Evolutionary conservation across 805 yeast genomes (phyloP).

Genomic region (Cyberlindnera misumaiensis): DNA sequence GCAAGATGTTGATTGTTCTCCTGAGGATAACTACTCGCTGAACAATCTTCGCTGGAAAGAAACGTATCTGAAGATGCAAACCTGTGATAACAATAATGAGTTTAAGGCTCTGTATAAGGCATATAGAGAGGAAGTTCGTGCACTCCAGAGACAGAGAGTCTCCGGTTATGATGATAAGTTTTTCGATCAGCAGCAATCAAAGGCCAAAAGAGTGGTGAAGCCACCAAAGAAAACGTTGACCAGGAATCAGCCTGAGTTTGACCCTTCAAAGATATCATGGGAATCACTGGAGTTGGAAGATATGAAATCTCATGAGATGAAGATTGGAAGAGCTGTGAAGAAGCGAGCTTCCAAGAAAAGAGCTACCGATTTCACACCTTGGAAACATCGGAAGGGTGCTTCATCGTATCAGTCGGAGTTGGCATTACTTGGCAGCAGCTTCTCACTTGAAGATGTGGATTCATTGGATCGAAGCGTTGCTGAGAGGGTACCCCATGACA

Average conservation of each 20-base stretch:
- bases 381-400: too few species aligned
- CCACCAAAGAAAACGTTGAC: background rate
- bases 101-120: constrained; percentile 3
- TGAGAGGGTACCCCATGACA: background rate
- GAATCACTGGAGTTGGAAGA: too few species aligned
- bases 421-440: background rate
- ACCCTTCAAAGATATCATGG: too few species aligned
- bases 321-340: background rate
- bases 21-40: constrained; percentile 3
- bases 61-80: constrained; percentile 13
- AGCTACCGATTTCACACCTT: too few species aligned
- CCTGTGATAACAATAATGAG: constrained; percentile 2
- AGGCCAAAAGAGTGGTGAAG: background rate
- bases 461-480: background rate
- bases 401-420: background rate
- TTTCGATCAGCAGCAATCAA: background rate
- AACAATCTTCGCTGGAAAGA: constrained; percentile 11
- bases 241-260: too few species aligned
- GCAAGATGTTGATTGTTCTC: background rate
- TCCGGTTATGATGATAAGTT: background rate
- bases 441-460: background rate
- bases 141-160: background rate
- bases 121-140: constrained; percentile 3
- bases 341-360: too few species aligned
- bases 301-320: background rate